phyloP scores from a whole-genome alignment of 306 rosid genomes.

The Malus orientalis region DNA sequence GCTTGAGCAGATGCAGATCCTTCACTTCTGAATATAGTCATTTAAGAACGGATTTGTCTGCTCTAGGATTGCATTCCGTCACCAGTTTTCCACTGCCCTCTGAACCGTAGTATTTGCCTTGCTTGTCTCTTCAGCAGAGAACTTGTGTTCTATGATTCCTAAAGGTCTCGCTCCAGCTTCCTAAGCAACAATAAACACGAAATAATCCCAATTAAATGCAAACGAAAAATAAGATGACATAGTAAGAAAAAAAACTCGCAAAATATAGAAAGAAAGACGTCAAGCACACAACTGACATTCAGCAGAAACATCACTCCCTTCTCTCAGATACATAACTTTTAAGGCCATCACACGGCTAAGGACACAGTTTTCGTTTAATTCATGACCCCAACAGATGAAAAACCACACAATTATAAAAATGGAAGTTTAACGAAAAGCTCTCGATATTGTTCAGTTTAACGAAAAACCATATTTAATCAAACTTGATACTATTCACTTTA shows the following conservation, averaged over 20 bases:
- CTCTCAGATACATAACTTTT: neutral
- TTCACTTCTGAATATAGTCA: conserved; percentile 44
- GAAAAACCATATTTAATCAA: too few species aligned
- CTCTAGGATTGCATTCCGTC: conserved; percentile 38
- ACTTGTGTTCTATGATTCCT: conserved; percentile 82
- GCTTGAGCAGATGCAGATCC: neutral
- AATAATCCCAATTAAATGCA: neutral
- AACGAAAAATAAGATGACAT: neutral
- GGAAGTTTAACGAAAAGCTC: too few species aligned
- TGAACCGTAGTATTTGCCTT: conserved; percentile 52
- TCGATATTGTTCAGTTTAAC: too few species aligned
- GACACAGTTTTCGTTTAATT: neutral
- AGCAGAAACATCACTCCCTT: neutral
- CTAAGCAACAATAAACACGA: conserved; percentile 27
- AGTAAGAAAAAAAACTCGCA: neutral
- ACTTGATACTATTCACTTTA: too few species aligned
- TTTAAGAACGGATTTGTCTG: conserved; percentile 32
- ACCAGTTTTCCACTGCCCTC: conserved; percentile 70
- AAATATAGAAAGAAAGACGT: neutral
- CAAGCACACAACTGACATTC: neutral
- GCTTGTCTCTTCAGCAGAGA: conserved; percentile 64
- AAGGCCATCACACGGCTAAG: neutral
- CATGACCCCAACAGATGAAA: neutral
- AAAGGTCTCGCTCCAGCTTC: conserved; percentile 75
- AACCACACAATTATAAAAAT: neutral